Conservation (phyloP, 345 rosid genomes). For the Brassica incana region DNA sequence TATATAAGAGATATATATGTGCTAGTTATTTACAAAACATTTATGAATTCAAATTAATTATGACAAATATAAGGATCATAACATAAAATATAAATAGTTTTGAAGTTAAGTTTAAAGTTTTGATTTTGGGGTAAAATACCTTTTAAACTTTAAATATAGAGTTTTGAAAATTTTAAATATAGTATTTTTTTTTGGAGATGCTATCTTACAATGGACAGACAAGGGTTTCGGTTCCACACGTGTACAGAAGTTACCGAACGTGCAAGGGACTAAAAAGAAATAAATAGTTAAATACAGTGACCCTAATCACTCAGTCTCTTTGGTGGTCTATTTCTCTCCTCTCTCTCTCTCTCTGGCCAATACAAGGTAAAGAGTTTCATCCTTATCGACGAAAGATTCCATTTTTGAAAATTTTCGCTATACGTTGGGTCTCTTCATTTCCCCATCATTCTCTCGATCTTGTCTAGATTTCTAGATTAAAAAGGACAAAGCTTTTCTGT, state of each 20-base stretch:
- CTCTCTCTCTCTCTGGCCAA: conserved; percentile 12
- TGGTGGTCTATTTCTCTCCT: conserved; percentile 9
- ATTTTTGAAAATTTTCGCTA: not conserved
- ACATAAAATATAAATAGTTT: no score
- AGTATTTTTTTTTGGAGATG: no score
- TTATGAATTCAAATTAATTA: no score
- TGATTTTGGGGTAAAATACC: no score
- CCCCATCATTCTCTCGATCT: conserved; percentile 1
- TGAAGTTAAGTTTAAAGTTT: no score
- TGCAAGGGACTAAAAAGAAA: not conserved
- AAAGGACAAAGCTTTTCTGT: not conserved
- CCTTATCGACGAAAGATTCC: conserved; percentile 8
- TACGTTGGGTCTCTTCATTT: not conserved
- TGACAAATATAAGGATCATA: no score
- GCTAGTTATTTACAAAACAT: no score
- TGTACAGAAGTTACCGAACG: conserved; percentile 18
- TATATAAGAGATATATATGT: no score
- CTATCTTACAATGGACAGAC: no score
- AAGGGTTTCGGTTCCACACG: conserved; percentile 25
- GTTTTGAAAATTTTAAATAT: no score
- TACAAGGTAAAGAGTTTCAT: conserved; percentile 18
- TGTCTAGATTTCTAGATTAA: not conserved
- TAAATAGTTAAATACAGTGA: not conserved
- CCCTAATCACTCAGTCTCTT: conserved; percentile 33
- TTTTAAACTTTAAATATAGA: no score